These are phyloP conservation scores for Penicillium robsamsonii DNA, from an alignment of 495 filamentous ascomycete genomes.

Conservation along the genomic window DNA sequence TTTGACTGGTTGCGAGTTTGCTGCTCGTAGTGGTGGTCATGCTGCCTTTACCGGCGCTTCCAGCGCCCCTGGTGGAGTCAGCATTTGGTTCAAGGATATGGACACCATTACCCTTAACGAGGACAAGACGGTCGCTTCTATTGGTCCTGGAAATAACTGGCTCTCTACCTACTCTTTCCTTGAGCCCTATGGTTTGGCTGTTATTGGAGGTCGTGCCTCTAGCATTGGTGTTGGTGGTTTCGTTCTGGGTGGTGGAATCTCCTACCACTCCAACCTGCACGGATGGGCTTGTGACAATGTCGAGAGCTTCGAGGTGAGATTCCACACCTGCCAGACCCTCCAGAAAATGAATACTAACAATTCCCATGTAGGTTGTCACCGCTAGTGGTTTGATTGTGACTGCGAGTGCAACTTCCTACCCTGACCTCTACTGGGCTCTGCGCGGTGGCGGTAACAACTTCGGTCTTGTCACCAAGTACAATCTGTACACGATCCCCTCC, in stretches of 20 bases:
- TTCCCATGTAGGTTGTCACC: slow-evolving; percentile 33
- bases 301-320: slow-evolving; percentile 37
- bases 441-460: slow-evolving; percentile 52
- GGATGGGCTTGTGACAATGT: slow-evolving; percentile 55
- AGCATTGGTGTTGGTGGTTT: slow-evolving; percentile 60
- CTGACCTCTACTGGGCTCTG: slow-evolving; percentile 54
- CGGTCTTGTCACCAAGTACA: slow-evolving; percentile 49
- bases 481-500: slow-evolving; percentile 38
- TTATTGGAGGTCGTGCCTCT: slow-evolving; percentile 55
- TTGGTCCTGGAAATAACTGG: slow-evolving; percentile 33
- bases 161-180: slow-evolving; percentile 51
- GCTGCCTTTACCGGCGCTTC: slow-evolving; percentile 29
- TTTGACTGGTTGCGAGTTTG: slow-evolving; percentile 33
- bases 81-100: slow-evolving; percentile 49
- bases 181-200: slow-evolving; percentile 43
- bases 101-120: slow-evolving; percentile 43
- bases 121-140: slow-evolving; percentile 23
- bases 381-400: slow-evolving; percentile 43
- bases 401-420: slow-evolving; percentile 32
- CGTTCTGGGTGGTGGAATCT: slow-evolving; percentile 34
- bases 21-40: slow-evolving; percentile 47
- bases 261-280: slow-evolving; percentile 41
- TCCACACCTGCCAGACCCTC: background rate
- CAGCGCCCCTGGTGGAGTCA: slow-evolving; percentile 35
- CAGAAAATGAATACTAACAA: background rate